phyloP scores from a whole-genome alignment of 2,329 filamentous ascomycete species.

The Lojkania enalia region DNA sequence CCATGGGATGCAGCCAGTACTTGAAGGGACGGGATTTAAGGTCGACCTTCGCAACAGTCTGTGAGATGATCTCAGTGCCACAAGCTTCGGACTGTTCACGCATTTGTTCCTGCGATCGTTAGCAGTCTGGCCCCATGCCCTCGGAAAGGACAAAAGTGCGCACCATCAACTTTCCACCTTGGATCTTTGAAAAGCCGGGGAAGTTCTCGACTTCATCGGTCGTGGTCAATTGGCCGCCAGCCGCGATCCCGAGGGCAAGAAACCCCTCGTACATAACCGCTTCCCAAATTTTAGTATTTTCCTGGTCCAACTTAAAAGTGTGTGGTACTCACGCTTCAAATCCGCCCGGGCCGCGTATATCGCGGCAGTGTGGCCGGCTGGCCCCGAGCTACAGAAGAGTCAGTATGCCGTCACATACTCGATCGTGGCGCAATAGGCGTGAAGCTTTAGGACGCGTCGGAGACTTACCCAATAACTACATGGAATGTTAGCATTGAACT shows the following conservation, averaged over 20 bases:
- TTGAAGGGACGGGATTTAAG: constrained; percentile 82
- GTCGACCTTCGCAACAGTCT: constrained; percentile 90
- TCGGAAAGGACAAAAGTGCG: constrained; percentile 22
- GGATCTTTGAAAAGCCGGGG: constrained; percentile 90
- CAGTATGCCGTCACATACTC: constrained; percentile 30
- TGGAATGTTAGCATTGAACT: constrained; percentile 28
- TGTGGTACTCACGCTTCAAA: constrained; percentile 70
- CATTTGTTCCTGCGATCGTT: constrained; percentile 72
- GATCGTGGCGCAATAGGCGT: constrained; percentile 14
- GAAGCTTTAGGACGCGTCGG: constrained; percentile 18
- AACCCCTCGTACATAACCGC: constrained; percentile 96
- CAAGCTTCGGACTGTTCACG: constrained; percentile 86
- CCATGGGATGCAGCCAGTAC: constrained; percentile 73
- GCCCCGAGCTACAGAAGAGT: constrained; percentile 72
- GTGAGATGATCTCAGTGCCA: constrained; percentile 88
- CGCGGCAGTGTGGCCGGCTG: constrained; percentile 94
- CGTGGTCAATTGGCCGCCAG: constrained; percentile 94
- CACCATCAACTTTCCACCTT: constrained; percentile 85
- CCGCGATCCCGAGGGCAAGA: constrained; percentile 93
- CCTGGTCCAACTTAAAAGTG: background rate
- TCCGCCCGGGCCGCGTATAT: constrained; percentile 95
- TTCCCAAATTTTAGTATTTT: constrained; percentile 37
- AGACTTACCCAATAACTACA: constrained; percentile 43
- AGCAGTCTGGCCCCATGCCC: constrained; percentile 5
- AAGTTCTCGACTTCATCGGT: constrained; percentile 99